Base-by-base conservation (phyloP, 2,329 filamentous ascomycete species). In the Paraphoma chrysanthemicola region DNA sequence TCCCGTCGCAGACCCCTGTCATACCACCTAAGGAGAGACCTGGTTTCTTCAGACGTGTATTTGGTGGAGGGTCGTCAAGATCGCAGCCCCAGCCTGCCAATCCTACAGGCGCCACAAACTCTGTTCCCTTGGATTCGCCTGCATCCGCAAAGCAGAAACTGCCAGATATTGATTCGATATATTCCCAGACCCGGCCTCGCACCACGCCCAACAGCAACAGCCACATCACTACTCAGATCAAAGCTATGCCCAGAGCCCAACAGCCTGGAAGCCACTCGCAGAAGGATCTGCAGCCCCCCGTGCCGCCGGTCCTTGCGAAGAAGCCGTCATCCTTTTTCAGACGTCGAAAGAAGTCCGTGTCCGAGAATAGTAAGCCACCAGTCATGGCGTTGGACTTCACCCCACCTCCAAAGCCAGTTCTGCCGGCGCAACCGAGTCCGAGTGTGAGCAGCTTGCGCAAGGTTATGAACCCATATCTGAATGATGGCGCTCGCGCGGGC, bases 281-380 rank as follows among this genome's bases (percentile, higher is more conserved):
- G 30, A 65, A 57, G 30, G 66, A 70, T 28, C 55, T 52, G 29
- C 70, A 68, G 52, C 67, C 63, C 44, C 63, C 63, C 28, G 59
- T 62, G 46, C 69, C 66, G 48, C 68, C 63, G 23, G 69, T 71
- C 3, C 80, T 97, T 49, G 90, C 91, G 68, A 97, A 97, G 81
- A 97, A 97, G 77, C 87, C 92, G 4, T 96, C 94, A 1, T 94
- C 92, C 0, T 98, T 99, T 79, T 98, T 98, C 80, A 86, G 95
- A 60, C 86, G 95, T 57, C 86, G 93, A 61, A 98, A 98, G 85
- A 96, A 94, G 84, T 97, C 93, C 5, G 78, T 92, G 33, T 86
- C 87, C 12, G 93, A 96, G 60, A 73, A 76, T 44, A 83, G 86
- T 18, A 84, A 84, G 39, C 87, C 90, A 33, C 87, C 89, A 8